These are phyloP conservation scores for Pleurotus tuber-regium DNA, from an alignment of 768 basidiomycete species.

Conservation along the genomic window DNA sequence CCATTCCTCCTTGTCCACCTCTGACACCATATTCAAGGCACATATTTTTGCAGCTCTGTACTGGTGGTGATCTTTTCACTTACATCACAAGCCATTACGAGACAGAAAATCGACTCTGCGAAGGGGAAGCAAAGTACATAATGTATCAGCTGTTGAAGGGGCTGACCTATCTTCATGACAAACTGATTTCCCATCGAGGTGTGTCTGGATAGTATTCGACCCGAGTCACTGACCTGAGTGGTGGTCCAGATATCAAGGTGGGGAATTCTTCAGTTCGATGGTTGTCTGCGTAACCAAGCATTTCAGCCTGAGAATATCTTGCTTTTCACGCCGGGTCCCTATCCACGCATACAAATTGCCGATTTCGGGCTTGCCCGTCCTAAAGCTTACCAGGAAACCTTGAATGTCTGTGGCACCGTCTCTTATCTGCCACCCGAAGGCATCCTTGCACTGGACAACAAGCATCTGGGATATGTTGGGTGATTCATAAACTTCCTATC, in stretches of 20 bases:
- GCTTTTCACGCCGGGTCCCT: slow-evolving; percentile 74
- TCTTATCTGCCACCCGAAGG: slow-evolving; percentile 87
- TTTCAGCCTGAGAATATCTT: slow-evolving; percentile 86
- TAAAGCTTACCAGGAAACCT: slow-evolving; percentile 75
- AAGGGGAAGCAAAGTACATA: slow-evolving; percentile 83
- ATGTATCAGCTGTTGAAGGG: slow-evolving; percentile 78
- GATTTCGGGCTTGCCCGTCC: slow-evolving; percentile 85
- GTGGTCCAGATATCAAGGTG: slow-evolving; percentile 2
- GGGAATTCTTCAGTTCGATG: too few species aligned
- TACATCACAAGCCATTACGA: slow-evolving; percentile 68
- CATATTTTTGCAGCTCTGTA: slow-evolving; percentile 83
- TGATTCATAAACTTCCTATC: slow-evolving; percentile 16
- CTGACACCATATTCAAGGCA: slow-evolving; percentile 40
- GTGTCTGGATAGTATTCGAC: too few species aligned
- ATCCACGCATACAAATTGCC: slow-evolving; percentile 81
- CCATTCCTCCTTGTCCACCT: slow-evolving; percentile 2
- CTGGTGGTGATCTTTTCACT: slow-evolving; percentile 85
- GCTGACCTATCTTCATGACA: slow-evolving; percentile 67
- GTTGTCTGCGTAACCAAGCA: too few species aligned
- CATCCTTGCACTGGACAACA: slow-evolving; percentile 73
- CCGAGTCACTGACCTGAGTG: too few species aligned
- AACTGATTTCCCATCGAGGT: slow-evolving; percentile 80
- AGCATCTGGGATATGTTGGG: slow-evolving; percentile 66
- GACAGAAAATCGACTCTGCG: slow-evolving; percentile 51
- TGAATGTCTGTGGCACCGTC: slow-evolving; percentile 86